Percentiles rank a stretch among this genome's conserved stretches.
Conservation (phyloP, 2,329 filamentous ascomycete genomes). For the Verticillium zaregamsianum region DNA sequence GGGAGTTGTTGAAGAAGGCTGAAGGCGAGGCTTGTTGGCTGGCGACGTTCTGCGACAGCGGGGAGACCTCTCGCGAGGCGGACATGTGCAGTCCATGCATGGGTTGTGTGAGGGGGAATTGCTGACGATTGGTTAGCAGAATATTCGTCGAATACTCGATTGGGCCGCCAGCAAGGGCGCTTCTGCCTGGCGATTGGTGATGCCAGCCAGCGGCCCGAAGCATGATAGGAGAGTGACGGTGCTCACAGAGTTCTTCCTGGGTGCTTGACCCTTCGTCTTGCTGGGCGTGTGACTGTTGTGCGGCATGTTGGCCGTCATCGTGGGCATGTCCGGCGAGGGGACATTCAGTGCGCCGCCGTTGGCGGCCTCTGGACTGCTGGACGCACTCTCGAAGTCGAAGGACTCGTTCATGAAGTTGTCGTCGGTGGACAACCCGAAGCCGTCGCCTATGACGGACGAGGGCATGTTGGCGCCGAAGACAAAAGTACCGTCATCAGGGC, state of each 20-base stretch:
- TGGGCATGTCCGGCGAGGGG: constrained; percentile 38
- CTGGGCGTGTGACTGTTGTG: constrained; percentile 17
- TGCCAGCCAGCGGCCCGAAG: not conserved
- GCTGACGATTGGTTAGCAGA: constrained; percentile 27
- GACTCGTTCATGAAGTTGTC: constrained; percentile 43
- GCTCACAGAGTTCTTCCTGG: constrained; percentile 26
- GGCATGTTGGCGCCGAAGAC: constrained; percentile 24
- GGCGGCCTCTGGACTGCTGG: constrained; percentile 48
- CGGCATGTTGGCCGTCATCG: constrained; percentile 29
- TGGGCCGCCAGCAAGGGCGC: not conserved
- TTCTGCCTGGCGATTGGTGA: not conserved
- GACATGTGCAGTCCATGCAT: constrained; percentile 43
- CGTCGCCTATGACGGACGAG: constrained; percentile 19
- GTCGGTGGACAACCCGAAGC: constrained; percentile 22
- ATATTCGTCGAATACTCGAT: not conserved
- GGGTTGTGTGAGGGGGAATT: constrained; percentile 47
- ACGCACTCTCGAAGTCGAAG: constrained; percentile 56
- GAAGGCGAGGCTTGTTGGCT: constrained; percentile 51
- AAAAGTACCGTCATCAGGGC: constrained; percentile 31
- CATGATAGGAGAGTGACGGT: not conserved
- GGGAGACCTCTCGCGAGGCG: constrained; percentile 50
- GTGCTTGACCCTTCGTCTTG: constrained; percentile 18
- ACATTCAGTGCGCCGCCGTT: constrained; percentile 23
- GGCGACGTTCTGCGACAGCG: constrained; percentile 42
- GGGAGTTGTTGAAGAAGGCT: constrained; percentile 39